Conservation (phyloP, 768 basidiomycete genomes). For the Pleurotus eryngii region DNA sequence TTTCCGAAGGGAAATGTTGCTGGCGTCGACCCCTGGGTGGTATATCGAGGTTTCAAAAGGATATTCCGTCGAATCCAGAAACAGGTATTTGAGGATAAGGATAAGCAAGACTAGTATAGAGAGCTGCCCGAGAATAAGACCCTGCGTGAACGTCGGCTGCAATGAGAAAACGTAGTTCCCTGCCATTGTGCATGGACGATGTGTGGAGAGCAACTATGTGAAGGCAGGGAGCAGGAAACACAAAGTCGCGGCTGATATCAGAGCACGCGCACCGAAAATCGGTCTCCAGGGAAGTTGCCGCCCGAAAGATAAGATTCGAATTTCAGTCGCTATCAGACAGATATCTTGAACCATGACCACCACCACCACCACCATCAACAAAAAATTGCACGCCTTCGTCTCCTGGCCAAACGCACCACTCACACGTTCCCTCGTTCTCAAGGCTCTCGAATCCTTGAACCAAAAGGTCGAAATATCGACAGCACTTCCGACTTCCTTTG, state of each 20-base stretch:
- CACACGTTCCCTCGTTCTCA: slow-evolving; percentile 40
- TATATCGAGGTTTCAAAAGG: slow-evolving; percentile 55
- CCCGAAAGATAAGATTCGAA: neutral
- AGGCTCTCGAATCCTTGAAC: slow-evolving; percentile 30
- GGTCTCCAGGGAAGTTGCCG: neutral
- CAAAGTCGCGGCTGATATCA: neutral
- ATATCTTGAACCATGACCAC: slow-evolving; percentile 7
- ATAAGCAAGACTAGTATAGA: slow-evolving; percentile 77
- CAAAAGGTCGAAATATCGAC: slow-evolving; percentile 17
- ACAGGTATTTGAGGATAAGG: slow-evolving; percentile 90
- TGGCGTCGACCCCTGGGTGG: slow-evolving; percentile 51
- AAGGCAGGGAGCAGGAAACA: neutral
- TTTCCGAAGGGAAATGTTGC: slow-evolving; percentile 37
- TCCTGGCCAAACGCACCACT: slow-evolving; percentile 51
- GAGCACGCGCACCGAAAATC: slow-evolving; percentile 4
- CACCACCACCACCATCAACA: neutral
- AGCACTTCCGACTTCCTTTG: slow-evolving; percentile 12
- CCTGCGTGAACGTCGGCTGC: slow-evolving; percentile 92
- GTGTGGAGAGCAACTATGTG: neutral
- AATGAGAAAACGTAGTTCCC: slow-evolving; percentile 66
- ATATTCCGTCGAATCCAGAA: slow-evolving; percentile 75
- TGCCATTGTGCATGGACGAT: slow-evolving; percentile 31
- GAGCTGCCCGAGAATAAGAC: slow-evolving; percentile 87
- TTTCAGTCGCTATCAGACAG: neutral
- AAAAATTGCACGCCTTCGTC: slow-evolving; percentile 21